Conservation (phyloP, 441 rosid genomes). For the Jatropha multifida region DNA sequence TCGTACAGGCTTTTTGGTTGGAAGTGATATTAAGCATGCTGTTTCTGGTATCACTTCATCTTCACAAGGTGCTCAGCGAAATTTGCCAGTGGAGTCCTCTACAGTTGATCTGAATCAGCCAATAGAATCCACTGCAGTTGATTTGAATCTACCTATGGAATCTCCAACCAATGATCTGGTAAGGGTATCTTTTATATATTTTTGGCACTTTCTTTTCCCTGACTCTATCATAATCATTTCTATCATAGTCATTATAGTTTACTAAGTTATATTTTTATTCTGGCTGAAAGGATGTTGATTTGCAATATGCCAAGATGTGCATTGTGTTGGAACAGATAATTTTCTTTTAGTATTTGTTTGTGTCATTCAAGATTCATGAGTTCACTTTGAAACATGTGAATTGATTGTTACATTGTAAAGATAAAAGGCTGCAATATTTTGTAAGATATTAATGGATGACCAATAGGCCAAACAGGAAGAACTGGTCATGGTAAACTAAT, state of each 20-base stretch:
- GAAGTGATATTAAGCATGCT: conserved; percentile 51
- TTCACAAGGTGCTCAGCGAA: conserved; percentile 43
- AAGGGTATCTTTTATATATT: conserved; percentile 22
- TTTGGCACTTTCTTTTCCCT: neutral
- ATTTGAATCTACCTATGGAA: conserved; percentile 23
- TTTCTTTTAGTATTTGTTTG: neutral
- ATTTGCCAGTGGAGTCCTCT: conserved; percentile 31
- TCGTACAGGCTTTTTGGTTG: conserved; percentile 44
- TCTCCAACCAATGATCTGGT: conserved; percentile 32
- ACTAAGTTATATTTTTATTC: neutral
- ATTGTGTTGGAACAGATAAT: neutral
- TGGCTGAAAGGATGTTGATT: neutral
- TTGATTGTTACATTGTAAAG: neutral
- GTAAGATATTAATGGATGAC: neutral
- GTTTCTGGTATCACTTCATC: conserved; percentile 53
- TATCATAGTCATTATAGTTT: neutral
- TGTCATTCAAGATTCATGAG: neutral
- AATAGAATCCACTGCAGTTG: conserved; percentile 15
- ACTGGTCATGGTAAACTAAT: neutral
- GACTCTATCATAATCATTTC: neutral
- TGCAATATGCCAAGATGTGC: neutral
- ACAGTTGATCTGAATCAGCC: conserved; percentile 36
- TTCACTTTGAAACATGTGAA: neutral
- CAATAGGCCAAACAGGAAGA: neutral
- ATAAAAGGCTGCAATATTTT: neutral